These are phyloP conservation scores for Chlorophyllum brunneum DNA, from an alignment of 768 basidiomycete genomes.

Conservation along the genomic window DNA sequence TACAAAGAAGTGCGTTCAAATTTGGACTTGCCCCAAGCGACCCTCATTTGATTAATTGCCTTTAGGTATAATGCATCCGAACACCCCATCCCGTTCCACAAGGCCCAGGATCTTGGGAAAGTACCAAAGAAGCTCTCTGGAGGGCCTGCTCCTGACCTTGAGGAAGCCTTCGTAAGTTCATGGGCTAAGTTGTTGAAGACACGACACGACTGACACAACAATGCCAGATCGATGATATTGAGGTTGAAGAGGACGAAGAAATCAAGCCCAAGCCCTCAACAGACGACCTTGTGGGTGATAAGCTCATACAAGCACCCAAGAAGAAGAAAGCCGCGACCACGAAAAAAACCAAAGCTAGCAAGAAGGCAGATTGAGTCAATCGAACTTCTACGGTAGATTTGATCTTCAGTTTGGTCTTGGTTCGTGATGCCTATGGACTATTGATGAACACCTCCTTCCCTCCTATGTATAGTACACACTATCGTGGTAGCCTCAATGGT, in stretches of 20 bases:
- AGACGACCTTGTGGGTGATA: conserved; percentile 51
- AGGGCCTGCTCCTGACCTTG: conserved; percentile 82
- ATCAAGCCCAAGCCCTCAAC: conserved; percentile 27
- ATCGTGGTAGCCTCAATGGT: no score
- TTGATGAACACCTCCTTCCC: no score
- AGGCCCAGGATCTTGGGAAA: conserved; percentile 77
- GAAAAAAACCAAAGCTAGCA: conserved; percentile 16
- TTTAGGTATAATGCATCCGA: conserved; percentile 82
- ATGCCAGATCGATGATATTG: conserved; percentile 27
- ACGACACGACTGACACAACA: conserved; percentile 3
- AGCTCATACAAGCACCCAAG: conserved; percentile 56
- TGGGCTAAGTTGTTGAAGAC: not conserved
- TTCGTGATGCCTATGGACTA: no score
- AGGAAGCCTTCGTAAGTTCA: conserved; percentile 72
- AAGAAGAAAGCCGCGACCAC: conserved; percentile 30
- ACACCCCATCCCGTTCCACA: conserved; percentile 95
- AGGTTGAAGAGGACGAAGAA: conserved; percentile 37
- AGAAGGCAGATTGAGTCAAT: conserved; percentile 13
- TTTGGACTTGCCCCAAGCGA: not conserved
- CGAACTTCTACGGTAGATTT: not conserved
- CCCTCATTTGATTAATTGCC: not conserved
- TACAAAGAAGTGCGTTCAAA: conserved; percentile 67
- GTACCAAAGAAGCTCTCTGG: conserved; percentile 73
- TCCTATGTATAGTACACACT: no score
- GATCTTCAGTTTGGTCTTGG: not conserved